phyloP scores from a whole-genome alignment of 164 flowering plant genomes.

The Saururus chinensis region DNA sequence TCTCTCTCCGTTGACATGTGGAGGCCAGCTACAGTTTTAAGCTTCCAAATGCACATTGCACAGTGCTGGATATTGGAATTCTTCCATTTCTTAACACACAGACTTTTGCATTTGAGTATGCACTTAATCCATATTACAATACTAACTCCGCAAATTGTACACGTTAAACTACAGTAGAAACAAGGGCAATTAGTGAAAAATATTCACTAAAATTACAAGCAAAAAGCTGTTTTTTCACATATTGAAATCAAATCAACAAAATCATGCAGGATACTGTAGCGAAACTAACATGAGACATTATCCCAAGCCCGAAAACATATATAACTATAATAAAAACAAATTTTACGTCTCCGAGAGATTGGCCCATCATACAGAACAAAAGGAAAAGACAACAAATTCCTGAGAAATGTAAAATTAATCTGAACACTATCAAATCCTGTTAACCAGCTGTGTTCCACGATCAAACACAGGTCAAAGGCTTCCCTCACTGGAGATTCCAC shows the following conservation, averaged over 20 bases:
- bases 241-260: neutral
- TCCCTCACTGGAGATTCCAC: constrained; percentile 8
- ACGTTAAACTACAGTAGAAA: neutral
- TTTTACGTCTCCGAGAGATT: constrained; percentile 2
- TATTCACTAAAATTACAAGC: neutral
- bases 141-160: neutral
- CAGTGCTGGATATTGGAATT: no score
- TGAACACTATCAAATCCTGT: constrained; percentile 8
- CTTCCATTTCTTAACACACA: no score
- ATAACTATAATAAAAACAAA: constrained; percentile 1
- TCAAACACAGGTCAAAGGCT: constrained; percentile 9
- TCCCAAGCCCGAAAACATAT: neutral
- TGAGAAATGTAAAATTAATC: neutral
- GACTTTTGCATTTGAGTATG: no score
- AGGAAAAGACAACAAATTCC: neutral
- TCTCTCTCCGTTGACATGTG: no score
- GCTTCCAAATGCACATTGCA: no score
- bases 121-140: no score
- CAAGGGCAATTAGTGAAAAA: neutral
- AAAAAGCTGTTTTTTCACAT: neutral
- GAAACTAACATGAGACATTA: neutral
- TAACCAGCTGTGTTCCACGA: constrained; percentile 11
- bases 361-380: constrained; percentile 4
- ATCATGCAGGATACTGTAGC: neutral
- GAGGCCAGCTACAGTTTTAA: no score